Percentiles rank a stretch among this genome's conserved stretches.
phyloP scores from a whole-genome alignment of 345 rosid genomes.

The Melaleuca quinquenervia region DNA sequence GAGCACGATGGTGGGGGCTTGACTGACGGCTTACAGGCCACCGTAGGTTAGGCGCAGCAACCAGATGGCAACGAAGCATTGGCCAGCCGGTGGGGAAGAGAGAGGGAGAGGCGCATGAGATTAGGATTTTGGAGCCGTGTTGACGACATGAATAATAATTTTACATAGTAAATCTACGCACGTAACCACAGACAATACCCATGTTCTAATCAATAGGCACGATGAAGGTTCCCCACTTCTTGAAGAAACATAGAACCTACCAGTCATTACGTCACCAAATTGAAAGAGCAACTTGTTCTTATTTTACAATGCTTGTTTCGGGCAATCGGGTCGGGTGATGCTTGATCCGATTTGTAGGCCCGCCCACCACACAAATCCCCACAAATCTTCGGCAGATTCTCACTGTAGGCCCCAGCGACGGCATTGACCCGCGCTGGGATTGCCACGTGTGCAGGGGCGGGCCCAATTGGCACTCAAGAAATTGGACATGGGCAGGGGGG shows the following conservation, averaged over 20 bases:
- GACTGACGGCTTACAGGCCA: accelerated
- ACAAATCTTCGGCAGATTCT: background rate
- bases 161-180: too few relatives aligned
- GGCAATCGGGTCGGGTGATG: background rate
- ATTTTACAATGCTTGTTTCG: background rate
- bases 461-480: too few relatives aligned
- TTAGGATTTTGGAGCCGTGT: background rate
- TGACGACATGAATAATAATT: too few relatives aligned
- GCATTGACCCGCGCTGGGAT: background rate
- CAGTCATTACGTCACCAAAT: too few relatives aligned
- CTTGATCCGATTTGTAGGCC: background rate
- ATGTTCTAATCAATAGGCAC: too few relatives aligned
- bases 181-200: too few relatives aligned
- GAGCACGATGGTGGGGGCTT: background rate
- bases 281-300: background rate
- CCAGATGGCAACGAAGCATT: background rate
- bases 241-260: too few relatives aligned
- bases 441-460: too few relatives aligned
- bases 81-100: background rate
- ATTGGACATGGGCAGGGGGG: background rate
- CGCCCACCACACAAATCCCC: background rate
- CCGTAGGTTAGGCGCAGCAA: background rate
- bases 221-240: too few relatives aligned
- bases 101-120: background rate
- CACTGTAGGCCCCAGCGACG: background rate